Evolutionary conservation across 2,329 filamentous ascomycete species (phyloP), one percentile per base, ranked within the genome.

Genomic region (Arthrobotrys megalospora): DNA sequence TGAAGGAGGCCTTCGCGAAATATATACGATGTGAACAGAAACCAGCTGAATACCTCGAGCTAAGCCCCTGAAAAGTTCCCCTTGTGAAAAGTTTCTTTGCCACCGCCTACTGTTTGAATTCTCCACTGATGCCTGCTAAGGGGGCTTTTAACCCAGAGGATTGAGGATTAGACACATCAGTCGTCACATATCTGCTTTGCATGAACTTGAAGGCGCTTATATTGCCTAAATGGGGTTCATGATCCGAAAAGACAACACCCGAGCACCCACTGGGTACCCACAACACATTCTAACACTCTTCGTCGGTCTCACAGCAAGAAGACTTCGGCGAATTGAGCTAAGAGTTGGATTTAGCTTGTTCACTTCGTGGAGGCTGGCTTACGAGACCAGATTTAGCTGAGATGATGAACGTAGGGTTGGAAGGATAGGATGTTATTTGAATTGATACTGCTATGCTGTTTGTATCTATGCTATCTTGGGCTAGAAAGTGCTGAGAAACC

Each of bases 161-260:
- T 67, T 52, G 65, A 58, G 50, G 65, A 58, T 68, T 68, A 21
- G 38, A 28, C 10, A 16, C 21, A 32, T 32, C 38, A 68, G 50
- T 8, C 16, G 65, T 58, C 43, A 58, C 65, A 68, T 12, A 19
- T 47, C 1, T 48, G 50, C 8, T 48, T 68, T n/a, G 50, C 65
- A 68, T 58, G 41, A 68, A 58, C 41, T 28, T 8, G n/a, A 16
- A 58, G 28, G 65, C 65, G 65, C 65, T 58, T 68, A 14, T 11
- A 1, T 14, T 12, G 8, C 8, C 11, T 14, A 7, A 16, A 8
- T 32, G 24, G 14, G 14, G 48, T 52, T n/a, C 24, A 5, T 5
- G 24, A 28, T 28, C 24, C 24, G 24, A 28, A 28, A 28, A 28
- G 32, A 5, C 32, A 52, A n/a, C n/a, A n/a, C n/a, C n/a, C n/a